A percentile compares a stretch with the other conserved stretches of the same genome.
Evolutionary conservation across 1,139 yeast species (phyloP).

Genomic region (Yamadazyma dendronema): DNA sequence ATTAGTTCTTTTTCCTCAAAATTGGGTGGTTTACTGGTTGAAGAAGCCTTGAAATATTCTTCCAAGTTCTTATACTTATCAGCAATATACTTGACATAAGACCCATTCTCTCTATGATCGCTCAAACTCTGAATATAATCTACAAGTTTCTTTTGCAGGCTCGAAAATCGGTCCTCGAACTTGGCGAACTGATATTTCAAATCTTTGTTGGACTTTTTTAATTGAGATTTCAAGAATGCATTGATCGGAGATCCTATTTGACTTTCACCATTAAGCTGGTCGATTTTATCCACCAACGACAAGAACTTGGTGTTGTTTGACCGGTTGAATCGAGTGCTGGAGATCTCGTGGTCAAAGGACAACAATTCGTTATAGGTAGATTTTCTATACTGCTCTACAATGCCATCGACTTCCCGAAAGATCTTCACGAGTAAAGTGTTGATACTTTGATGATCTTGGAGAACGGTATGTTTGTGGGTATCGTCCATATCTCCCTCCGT

Average conservation of each 20-base stretch:
- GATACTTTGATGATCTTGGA: slow-evolving; percentile 32
- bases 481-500: slow-evolving; percentile 7
- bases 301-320: slow-evolving; percentile 29
- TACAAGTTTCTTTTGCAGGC: slow-evolving; percentile 38
- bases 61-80: slow-evolving; percentile 41
- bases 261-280: slow-evolving; percentile 27
- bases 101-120: slow-evolving; percentile 34
- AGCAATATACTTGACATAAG: slow-evolving; percentile 37
- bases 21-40: slow-evolving; percentile 18
- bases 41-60: slow-evolving; percentile 32
- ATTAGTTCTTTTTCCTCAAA: slow-evolving; percentile 28
- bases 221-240: slow-evolving; percentile 37
- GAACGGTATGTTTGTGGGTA: slow-evolving; percentile 18
- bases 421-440: slow-evolving; percentile 43
- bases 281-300: slow-evolving; percentile 40
- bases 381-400: slow-evolving; percentile 63
- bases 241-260: slow-evolving; percentile 28
- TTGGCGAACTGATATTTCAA: slow-evolving; percentile 37
- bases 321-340: slow-evolving; percentile 11
- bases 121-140: slow-evolving; percentile 38
- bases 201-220: slow-evolving; percentile 33
- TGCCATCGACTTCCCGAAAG: slow-evolving; percentile 65
- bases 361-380: slow-evolving; percentile 60
- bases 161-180: slow-evolving; percentile 33
- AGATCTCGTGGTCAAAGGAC: slow-evolving; percentile 38